Evolutionary conservation across 2,329 filamentous ascomycete species (phyloP).

Genomic region (Dryadomyces quercus-mongolicae): DNA sequence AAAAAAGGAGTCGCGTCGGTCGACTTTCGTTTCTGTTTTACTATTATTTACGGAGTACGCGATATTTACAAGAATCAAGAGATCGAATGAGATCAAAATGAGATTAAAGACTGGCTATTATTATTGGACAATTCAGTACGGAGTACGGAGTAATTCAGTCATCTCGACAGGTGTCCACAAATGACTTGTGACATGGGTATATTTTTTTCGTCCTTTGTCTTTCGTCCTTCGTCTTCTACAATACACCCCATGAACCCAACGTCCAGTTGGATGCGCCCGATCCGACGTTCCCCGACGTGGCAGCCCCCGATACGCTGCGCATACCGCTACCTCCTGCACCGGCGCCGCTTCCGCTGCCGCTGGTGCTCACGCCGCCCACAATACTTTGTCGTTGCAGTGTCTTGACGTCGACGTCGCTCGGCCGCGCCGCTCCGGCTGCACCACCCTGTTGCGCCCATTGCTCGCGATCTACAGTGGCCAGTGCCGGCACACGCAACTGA

Average conservation of each 20-base stretch:
- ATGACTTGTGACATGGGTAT: neutral
- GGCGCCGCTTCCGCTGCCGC: constrained; percentile 26
- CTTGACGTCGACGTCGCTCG: constrained; percentile 47
- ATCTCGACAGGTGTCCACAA: no score
- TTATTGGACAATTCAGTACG: no score
- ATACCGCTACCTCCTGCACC: constrained; percentile 19
- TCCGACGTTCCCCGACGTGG: neutral
- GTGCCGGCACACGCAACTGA: constrained; percentile 54
- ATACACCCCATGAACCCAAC: constrained; percentile 47
- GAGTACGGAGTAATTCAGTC: no score
- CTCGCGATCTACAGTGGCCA: constrained; percentile 60
- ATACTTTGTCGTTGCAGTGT: constrained; percentile 50
- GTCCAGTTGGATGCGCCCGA: constrained; percentile 42
- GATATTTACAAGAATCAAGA: no score
- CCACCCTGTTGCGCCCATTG: constrained; percentile 57
- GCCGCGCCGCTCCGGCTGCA: constrained; percentile 44
- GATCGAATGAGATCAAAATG: no score
- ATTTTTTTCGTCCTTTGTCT: neutral
- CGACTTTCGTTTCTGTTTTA: no score
- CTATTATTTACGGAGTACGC: no score
- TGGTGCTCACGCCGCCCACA: constrained; percentile 36
- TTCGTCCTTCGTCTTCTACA: constrained; percentile 8
- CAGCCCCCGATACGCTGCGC: constrained; percentile 10
- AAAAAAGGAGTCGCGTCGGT: no score
- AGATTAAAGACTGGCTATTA: no score